These are phyloP conservation scores for Heliosperma pusillum DNA, from an alignment of 148 eudicot species.

Conservation along the genomic window DNA sequence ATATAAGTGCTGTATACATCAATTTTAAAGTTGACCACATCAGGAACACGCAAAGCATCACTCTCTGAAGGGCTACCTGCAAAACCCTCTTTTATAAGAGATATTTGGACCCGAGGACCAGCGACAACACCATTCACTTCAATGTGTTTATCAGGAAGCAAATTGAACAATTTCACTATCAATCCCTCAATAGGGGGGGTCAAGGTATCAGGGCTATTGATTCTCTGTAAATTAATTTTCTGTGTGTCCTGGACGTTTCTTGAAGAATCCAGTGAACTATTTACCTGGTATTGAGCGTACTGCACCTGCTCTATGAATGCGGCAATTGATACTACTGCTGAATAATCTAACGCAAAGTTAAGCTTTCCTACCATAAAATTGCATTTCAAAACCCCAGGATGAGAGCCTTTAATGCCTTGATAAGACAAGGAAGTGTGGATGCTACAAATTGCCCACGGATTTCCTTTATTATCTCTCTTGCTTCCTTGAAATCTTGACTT, in stretches of 20 bases:
- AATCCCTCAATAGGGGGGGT: conserved; percentile 35
- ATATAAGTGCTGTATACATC: conserved; percentile 46
- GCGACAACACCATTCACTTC: conserved; percentile 57
- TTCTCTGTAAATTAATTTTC: conserved; percentile 16
- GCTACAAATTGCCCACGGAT: conserved; percentile 68
- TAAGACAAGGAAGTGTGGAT: conserved; percentile 36
- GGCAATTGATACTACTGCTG: conserved; percentile 38
- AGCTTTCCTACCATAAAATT: conserved; percentile 59
- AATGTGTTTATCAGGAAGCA: conserved; percentile 56
- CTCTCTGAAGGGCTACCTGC: conserved; percentile 20
- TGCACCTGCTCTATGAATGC: conserved; percentile 46
- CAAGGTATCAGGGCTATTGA: conserved; percentile 22
- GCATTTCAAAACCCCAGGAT: conserved; percentile 47
- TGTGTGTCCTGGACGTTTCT: conserved; percentile 19
- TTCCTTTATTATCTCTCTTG: conserved; percentile 23
- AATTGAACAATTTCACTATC: conserved; percentile 37
- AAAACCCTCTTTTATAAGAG: conserved; percentile 40
- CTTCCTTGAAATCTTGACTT: conserved; percentile 39
- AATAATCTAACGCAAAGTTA: conserved; percentile 48
- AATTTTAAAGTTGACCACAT: conserved; percentile 38
- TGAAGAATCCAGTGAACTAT: conserved; percentile 30
- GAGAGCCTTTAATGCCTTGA: conserved; percentile 34
- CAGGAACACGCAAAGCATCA: conserved; percentile 24
- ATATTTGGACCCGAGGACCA: conserved; percentile 56
- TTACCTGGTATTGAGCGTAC: conserved; percentile 28